A percentile compares a stretch with the other conserved stretches of the same genome.
Evolutionary conservation across 1,139 yeast genomes (phyloP).

Genomic region (Blastobotrys arbuscula): DNA sequence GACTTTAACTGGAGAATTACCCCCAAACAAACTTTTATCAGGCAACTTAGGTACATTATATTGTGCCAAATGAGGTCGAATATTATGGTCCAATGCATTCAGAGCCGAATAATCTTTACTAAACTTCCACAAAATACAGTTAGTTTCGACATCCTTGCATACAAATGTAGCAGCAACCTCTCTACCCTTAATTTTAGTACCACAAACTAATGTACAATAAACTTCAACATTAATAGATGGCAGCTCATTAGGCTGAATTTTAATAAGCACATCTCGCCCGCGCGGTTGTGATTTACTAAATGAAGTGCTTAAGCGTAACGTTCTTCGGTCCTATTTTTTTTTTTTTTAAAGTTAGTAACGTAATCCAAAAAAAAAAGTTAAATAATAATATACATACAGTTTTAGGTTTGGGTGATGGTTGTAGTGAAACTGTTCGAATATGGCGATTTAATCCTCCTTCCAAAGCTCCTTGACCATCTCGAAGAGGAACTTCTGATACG

Average conservation of each 20-base stretch:
- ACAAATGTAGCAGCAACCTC: neutral
- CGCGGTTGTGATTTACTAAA: conserved; percentile 1
- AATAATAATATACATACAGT: neutral
- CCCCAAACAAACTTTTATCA: conserved; percentile 50
- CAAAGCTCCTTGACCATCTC: neutral
- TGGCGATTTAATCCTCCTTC: neutral
- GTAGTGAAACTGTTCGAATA: conserved; percentile 1
- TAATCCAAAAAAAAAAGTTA: too few relatives aligned
- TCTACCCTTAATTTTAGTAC: neutral
- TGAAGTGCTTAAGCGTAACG: neutral
- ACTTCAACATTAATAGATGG: conserved; percentile 9
- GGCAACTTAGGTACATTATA: conserved; percentile 60
- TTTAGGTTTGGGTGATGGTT: neutral
- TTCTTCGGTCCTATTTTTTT: neutral
- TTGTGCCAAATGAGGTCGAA: conserved; percentile 44
- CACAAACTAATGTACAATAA: conserved; percentile 6
- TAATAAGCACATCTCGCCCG: neutral
- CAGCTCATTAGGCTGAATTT: conserved; percentile 9
- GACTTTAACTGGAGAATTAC: conserved; percentile 59
- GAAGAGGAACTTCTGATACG: conserved; percentile 2
- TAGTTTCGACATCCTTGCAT: conserved; percentile 45
- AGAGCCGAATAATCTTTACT: conserved; percentile 56
- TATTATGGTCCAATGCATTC: conserved; percentile 48
- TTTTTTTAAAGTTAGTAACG: neutral
- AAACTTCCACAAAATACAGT: conserved; percentile 67